Evolutionary conservation across 1,139 yeast species (phyloP).

Genomic region (Schwanniomyces etchellsii): DNA sequence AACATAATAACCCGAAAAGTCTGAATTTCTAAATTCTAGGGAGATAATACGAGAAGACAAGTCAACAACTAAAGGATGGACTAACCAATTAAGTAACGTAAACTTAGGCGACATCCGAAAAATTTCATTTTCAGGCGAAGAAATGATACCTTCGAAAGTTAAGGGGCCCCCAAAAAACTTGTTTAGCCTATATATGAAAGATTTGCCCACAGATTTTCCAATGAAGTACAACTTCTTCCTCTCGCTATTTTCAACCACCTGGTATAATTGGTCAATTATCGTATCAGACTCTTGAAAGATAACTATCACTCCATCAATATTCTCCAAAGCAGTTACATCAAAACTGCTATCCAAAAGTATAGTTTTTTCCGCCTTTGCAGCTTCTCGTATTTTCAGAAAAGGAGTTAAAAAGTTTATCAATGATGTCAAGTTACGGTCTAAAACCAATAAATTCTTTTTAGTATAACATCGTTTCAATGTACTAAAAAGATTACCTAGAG

Average conservation of each 20-base stretch:
- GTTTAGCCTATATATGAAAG: conserved; percentile 25
- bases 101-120: conserved; percentile 15
- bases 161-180: conserved; percentile 16
- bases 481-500: conserved; percentile 18
- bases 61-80: conserved; percentile 17
- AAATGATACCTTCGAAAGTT: conserved; percentile 15
- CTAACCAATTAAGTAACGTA: conserved; percentile 28
- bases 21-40: conserved; percentile 13
- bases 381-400: conserved; percentile 50
- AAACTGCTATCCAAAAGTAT: conserved; percentile 46
- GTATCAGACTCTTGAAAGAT: conserved; percentile 20
- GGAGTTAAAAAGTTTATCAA: conserved; percentile 56
- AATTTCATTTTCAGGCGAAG: conserved; percentile 4
- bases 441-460: conserved; percentile 40
- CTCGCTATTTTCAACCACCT: conserved; percentile 10
- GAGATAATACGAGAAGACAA: conserved; percentile 21
- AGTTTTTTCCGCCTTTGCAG: conserved; percentile 53
- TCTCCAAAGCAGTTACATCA: conserved; percentile 11
- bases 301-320: conserved; percentile 32
- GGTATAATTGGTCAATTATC: conserved; percentile 6
- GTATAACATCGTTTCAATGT: conserved; percentile 24
- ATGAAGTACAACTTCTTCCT: conserved; percentile 19
- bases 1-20: conserved; percentile 24
- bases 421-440: conserved; percentile 52
- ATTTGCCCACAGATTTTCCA: conserved; percentile 25